Evolutionary conservation across 192 early-diverging fungal genomes (phyloP).

Genomic region (Backusella tuberculispora): DNA sequence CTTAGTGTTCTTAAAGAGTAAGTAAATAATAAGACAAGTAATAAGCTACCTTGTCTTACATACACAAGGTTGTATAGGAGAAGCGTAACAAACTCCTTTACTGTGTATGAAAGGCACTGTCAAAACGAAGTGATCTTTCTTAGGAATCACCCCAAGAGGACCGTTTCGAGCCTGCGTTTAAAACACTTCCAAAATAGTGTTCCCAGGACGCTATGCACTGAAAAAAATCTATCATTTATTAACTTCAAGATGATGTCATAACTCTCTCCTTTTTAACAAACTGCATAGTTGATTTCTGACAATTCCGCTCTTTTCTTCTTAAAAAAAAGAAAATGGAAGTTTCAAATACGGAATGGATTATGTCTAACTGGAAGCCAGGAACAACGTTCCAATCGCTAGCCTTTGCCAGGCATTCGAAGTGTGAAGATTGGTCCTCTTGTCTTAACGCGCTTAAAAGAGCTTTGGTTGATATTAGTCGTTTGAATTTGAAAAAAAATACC

Average conservation of each 20-base stretch:
- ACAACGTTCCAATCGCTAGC: neutral
- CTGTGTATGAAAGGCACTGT: slow-evolving; percentile 1
- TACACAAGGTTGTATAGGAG: neutral
- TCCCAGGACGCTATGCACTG: too few species aligned
- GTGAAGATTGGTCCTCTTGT: neutral
- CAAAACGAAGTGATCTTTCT: slow-evolving; percentile 2
- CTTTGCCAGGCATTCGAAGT: neutral
- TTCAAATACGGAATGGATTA: neutral
- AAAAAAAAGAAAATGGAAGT: too few species aligned
- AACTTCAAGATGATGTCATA: too few species aligned
- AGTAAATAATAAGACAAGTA: too few species aligned
- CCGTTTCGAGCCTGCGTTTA: neutral
- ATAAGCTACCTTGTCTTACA: too few species aligned
- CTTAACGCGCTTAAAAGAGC: neutral
- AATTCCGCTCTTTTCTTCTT: too few species aligned
- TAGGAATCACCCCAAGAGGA: neutral
- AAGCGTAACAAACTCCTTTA: neutral
- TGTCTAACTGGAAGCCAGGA: neutral
- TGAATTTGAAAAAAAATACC: neutral
- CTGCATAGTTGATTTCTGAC: too few species aligned
- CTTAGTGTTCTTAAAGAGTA: too few species aligned
- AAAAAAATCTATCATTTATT: too few species aligned
- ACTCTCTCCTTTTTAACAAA: too few species aligned
- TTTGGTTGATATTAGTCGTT: neutral
- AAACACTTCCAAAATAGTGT: too few species aligned